Base-by-base conservation (phyloP, 202 grass and related monocot species). In the Setaria viridis region DNA sequence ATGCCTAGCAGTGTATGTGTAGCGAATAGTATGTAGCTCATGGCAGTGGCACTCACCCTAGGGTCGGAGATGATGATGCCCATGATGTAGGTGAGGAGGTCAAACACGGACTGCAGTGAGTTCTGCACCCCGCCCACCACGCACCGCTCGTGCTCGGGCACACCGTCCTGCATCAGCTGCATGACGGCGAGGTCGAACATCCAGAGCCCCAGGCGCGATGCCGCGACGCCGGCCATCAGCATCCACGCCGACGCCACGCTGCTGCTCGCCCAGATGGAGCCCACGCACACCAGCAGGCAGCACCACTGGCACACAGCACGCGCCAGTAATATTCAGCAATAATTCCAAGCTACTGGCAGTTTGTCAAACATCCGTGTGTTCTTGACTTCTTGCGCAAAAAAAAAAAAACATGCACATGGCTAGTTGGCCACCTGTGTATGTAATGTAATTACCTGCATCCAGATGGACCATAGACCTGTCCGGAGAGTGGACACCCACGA, bases 101-200 rank as follows among this genome's bases (percentile, higher is more conserved):
- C 95, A 82, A 98, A 90, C 74, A 89, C 83, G 64, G 95, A 98
- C 68, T 98, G 95, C 62, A 98, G 84, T 20, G 95, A 98, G 75
- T 89, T 98, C 77, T 98, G 95, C 21, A 94, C 95, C 1, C 95
- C 95, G 7, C 93, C 95, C 0, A 98, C 95, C 14, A 94, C 79
- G 84, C 93, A 98, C 72, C 95, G 81, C 17, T 98, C 95, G 6
- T 79, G 76, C 57, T 98, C 93, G 6, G 84, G 49, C 43, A 98
- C 93, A 4, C 54, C 33, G 82, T 98, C 95, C 95, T 94, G 92
- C 93, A 98, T 94, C 48, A 93, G 93, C 84, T 95, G 95, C 56
- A 91, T 94, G 6, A 94, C 91, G 16, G 93, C 85, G 35, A 98
- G 80, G 78, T 98, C 93, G 82, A 95, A 98, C 93, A 98, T 95